Base-by-base conservation (phyloP, 1,284 basidiomycete genomes). In the Cutaneotrichosporon arboriforme region DNA sequence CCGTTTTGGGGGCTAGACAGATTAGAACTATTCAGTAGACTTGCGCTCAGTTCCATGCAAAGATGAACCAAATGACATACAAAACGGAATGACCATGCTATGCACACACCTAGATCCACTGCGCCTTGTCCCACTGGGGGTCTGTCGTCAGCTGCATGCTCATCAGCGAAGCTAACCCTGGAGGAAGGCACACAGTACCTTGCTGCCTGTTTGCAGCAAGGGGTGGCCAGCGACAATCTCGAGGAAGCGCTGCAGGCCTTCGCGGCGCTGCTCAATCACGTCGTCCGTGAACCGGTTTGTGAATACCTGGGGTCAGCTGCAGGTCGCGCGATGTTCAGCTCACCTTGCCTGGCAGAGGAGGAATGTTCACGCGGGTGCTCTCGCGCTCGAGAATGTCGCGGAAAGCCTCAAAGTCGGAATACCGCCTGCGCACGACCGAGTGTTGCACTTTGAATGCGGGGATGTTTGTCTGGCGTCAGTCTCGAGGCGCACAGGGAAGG, bases 351-450 rank as follows among this genome's bases (percentile, higher is more conserved):
- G 94, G 96, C 39, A 98, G 83, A 20, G 90, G 84, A 0, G 94
- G 94, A 67, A 98, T 97, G 76, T 97, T 98, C 61, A 98, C 96
- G 22, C 96, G 81, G 5, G 92, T 97, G 10, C 86, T 88, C 77
- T 99, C 94, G 62, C 92, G 85, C 77, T 99, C 96, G 45, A 99
- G 84, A 66, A 97, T 90, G 74, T 99, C 94, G 47, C 93, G 84
- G 80, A 99, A 99, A 7, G 94, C 93, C 74, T 99, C 94, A 72
- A 99, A 99, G 76, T 98, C 94, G 45, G 91, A 96, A 75, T 98
- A 98, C 47, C 96, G 87, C 51, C 96, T 81, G 54, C 94, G 85
- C 23, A 98, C 96, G 43, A 90, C 80, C 2, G 92, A 97, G 77
- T 96, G 92, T 40, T 89, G 86, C 50, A 97, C 81, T 73, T 97